Base-by-base conservation (phyloP, 73 alveolate genomes). In the Breviolum minutum region DNA sequence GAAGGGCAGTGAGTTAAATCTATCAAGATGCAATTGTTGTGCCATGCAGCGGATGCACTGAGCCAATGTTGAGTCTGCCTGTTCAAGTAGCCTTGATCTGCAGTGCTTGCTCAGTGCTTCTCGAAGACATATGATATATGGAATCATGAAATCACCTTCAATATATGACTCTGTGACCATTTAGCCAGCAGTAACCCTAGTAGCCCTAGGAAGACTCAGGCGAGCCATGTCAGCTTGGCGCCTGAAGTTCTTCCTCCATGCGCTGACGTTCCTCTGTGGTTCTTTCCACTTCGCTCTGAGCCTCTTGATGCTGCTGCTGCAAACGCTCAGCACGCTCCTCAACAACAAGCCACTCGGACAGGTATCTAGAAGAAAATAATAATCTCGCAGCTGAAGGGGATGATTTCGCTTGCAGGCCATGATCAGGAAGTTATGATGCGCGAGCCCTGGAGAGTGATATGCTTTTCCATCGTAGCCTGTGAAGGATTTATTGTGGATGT, bases 311-410 rank as follows among this genome's bases (percentile, higher is more conserved):
- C 76, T 40, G 87, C 96, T 62, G 86, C 79, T 64, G 79, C 24
- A 90, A 62, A 22, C 96, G 86, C 87, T 90, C 96, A 11, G 87
- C 71, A 22, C 96, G 87, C 87, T 90, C 96, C 96, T 90, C 62
- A 63, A 6, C 29, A 29, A 30, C 29, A 40, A 8, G 0, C 62
- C 61, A 85, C 69, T 30, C 40, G 32, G 68, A 30, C 12, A 29
- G 68, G 11, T 81, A 20, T 12, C 64, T 81, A 20, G 89, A 29
- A 29, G 68, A 7, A 19, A 40, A 63, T 26, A 76, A 83, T 8
- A n/a, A 83, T 24, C 14, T 29, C 14, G 13, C 9, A 73, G 24
- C 32, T 1, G 13, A 26, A 26, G 32, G 12, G 83, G 14, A 24
- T 71, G 32, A 26, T 13, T 71, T 19, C 60, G 9, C 10, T 77